A percentile compares a stretch with the other conserved stretches of the same genome.
These are phyloP conservation scores for Penicillium turbatum DNA, from an alignment of 495 filamentous ascomycete genomes.

Conservation along the genomic window DNA sequence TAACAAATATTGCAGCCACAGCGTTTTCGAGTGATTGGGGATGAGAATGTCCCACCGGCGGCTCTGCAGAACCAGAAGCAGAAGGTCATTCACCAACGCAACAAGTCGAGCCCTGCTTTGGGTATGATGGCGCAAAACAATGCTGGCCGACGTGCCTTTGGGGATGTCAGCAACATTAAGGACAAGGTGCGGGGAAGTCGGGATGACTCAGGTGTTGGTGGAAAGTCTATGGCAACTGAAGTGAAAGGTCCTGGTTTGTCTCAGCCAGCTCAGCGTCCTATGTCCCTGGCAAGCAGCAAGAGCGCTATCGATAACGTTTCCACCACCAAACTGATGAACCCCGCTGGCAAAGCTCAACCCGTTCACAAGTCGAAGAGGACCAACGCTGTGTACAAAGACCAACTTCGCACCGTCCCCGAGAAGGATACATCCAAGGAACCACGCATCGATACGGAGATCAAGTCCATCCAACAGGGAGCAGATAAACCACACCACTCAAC, in stretches of 20 bases:
- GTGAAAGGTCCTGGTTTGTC: slow-evolving; percentile 46
- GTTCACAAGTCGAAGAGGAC: slow-evolving; percentile 51
- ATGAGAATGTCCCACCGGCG: slow-evolving; percentile 65
- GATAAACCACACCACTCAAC: neutral
- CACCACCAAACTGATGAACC: slow-evolving; percentile 29
- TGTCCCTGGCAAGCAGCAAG: slow-evolving; percentile 47
- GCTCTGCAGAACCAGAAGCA: slow-evolving; percentile 40
- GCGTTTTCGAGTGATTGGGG: slow-evolving; percentile 62
- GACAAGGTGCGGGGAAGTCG: slow-evolving; percentile 47
- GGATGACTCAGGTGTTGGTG: slow-evolving; percentile 49
- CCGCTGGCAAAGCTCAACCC: slow-evolving; percentile 38
- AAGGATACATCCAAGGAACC: slow-evolving; percentile 40
- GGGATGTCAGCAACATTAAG: slow-evolving; percentile 71
- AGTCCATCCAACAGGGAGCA: slow-evolving; percentile 3
- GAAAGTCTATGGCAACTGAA: slow-evolving; percentile 44
- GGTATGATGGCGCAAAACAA: slow-evolving; percentile 52
- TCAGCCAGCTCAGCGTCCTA: slow-evolving; percentile 62
- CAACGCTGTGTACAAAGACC: slow-evolving; percentile 63
- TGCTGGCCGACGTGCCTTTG: slow-evolving; percentile 69
- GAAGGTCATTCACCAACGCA: slow-evolving; percentile 68
- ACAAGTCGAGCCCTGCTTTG: slow-evolving; percentile 74
- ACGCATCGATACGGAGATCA: slow-evolving; percentile 9
- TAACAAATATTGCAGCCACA: slow-evolving; percentile 58
- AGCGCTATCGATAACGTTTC: slow-evolving; percentile 41
- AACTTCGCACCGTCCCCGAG: slow-evolving; percentile 32